phyloP scores from a whole-genome alignment of 1,284 basidiomycete genomes.

The Sutorius eximius region DNA sequence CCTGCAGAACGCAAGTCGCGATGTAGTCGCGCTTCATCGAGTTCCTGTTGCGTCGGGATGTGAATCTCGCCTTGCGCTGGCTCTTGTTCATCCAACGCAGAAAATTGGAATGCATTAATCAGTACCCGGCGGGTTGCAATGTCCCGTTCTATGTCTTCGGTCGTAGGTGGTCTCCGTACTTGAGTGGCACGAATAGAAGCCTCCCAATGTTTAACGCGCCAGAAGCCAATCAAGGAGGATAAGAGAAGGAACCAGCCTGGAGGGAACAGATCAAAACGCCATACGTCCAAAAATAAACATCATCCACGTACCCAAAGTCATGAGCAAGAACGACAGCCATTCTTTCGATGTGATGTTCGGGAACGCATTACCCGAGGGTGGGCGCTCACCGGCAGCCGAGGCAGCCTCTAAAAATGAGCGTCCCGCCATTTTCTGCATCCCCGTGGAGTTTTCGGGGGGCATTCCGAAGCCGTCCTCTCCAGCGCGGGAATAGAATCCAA shows the following conservation, averaged over 20 bases:
- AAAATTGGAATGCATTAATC: constrained; percentile 48
- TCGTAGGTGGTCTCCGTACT: constrained; percentile 34
- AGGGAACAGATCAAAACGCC: constrained; percentile 1
- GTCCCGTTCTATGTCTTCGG: constrained; percentile 50
- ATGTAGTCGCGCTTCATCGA: constrained; percentile 48
- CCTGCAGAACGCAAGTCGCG: constrained; percentile 57
- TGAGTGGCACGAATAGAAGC: constrained; percentile 53
- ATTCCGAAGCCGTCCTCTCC: constrained; percentile 29
- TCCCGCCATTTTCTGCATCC: constrained; percentile 2
- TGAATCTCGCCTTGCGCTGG: constrained; percentile 19
- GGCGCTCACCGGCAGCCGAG: constrained; percentile 21
- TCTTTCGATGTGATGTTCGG: constrained; percentile 52
- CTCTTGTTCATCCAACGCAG: constrained; percentile 13
- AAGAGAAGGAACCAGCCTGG: constrained; percentile 87
- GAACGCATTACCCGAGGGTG: constrained; percentile 14
- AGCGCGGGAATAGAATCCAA: constrained; percentile 63
- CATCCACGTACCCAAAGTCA: constrained; percentile 70
- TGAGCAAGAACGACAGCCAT: constrained; percentile 88
- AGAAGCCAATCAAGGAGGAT: constrained; percentile 77
- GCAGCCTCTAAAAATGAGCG: constrained; percentile 12
- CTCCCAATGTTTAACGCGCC: constrained; percentile 84
- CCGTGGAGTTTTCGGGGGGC: constrained; percentile 3
- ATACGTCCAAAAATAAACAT: background rate
- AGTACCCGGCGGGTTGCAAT: constrained; percentile 47
- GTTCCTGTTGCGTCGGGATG: constrained; percentile 33